These are phyloP conservation scores for Dissophora ornata DNA, from an alignment of 192 early-diverging fungal species.

Conservation along the genomic window DNA sequence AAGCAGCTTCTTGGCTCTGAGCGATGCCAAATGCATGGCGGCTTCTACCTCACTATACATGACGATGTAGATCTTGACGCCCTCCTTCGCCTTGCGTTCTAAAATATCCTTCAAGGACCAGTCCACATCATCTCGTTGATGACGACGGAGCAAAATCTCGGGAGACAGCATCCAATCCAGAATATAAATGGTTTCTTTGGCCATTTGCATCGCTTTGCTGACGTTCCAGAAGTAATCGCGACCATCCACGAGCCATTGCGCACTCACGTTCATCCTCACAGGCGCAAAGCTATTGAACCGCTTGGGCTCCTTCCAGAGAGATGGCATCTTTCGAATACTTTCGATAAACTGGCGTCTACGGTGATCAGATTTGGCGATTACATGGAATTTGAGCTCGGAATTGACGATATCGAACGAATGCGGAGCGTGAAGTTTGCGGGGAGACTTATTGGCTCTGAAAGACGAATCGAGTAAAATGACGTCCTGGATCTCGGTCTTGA, in stretches of 20 bases:
- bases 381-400: conserved; percentile 68
- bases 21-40: conserved; percentile 75
- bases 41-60: conserved; percentile 87
- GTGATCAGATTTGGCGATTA: conserved; percentile 71
- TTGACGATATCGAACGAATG: conserved; percentile 69
- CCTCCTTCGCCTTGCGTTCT: conserved; percentile 82
- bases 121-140: conserved; percentile 69
- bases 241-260: conserved; percentile 81
- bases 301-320: conserved; percentile 66
- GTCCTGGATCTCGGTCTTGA: conserved; percentile 56
- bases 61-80: conserved; percentile 84
- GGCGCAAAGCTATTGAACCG: conserved; percentile 83
- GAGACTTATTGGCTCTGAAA: conserved; percentile 49
- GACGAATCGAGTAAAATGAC: conserved; percentile 57
- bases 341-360: conserved; percentile 71
- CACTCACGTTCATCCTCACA: conserved; percentile 66
- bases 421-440: conserved; percentile 32
- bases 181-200: conserved; percentile 76
- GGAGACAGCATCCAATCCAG: conserved; percentile 83
- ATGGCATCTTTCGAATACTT: conserved; percentile 63
- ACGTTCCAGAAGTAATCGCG: conserved; percentile 79
- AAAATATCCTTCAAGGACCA: conserved; percentile 80
- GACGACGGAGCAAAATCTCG: conserved; percentile 76
- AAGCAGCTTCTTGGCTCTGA: conserved; percentile 77
- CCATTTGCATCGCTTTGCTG: conserved; percentile 75